Evolutionary conservation across 2,329 filamentous ascomycete genomes (phyloP).

Genomic region (Ophiosphaerella herpotricha): DNA sequence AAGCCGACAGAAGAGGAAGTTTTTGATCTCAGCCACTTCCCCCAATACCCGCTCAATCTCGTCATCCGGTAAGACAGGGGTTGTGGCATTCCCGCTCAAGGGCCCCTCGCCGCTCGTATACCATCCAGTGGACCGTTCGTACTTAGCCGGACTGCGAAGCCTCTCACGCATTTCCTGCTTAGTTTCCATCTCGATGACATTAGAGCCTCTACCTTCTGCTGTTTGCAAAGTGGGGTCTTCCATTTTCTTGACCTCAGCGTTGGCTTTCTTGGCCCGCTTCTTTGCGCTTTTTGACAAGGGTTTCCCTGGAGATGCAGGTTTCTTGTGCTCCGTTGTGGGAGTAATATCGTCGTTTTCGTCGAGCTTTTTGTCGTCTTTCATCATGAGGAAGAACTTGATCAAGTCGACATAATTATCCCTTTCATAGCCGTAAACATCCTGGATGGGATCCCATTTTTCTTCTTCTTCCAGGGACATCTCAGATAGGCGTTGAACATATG

Average conservation of each 20-base stretch:
- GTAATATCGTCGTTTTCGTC: conserved; percentile 2
- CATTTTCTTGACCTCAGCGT: conserved; percentile 27
- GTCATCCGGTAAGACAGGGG: conserved; percentile 47
- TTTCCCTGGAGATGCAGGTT: conserved; percentile 11
- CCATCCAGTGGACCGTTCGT: conserved; percentile 37
- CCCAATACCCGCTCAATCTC: conserved; percentile 51
- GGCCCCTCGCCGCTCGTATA: conserved; percentile 44
- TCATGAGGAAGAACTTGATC: conserved; percentile 54
- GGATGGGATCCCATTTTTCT: conserved; percentile 55
- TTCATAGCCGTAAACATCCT: conserved; percentile 54
- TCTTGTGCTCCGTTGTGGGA: not conserved
- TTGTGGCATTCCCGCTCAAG: conserved; percentile 34
- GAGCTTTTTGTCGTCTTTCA: conserved; percentile 26
- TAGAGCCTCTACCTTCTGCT: conserved; percentile 27
- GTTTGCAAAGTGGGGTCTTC: conserved; percentile 18
- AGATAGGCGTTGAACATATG: conserved; percentile 48
- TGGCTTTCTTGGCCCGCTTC: conserved; percentile 42
- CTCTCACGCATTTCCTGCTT: conserved; percentile 47
- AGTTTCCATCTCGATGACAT: conserved; percentile 52
- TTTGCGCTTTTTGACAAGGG: conserved; percentile 32
- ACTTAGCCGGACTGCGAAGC: conserved; percentile 48
- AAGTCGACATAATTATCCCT: conserved; percentile 51
- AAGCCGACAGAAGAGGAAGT: conserved; percentile 55
- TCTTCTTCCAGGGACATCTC: conserved; percentile 45
- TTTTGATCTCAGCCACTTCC: conserved; percentile 57